Evolutionary conservation across 768 basidiomycete species (phyloP), one percentile per base, ranked within the genome.

Genomic region (Gymnopilus dilepis): DNA sequence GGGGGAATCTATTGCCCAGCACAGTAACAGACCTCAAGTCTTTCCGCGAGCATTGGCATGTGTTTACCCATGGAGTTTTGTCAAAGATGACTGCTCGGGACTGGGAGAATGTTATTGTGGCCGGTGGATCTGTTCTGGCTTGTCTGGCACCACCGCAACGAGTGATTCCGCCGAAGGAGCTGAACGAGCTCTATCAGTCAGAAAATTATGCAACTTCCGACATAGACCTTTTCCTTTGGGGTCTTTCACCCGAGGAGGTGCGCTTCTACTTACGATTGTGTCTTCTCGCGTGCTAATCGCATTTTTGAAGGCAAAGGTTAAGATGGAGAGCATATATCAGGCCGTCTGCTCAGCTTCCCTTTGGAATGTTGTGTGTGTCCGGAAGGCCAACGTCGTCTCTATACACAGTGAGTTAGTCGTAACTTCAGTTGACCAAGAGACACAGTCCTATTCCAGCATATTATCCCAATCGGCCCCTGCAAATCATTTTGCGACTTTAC

Each of bases 301-400:
- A 53, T 53, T 6, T 31, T 33, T 17, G 38, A 58, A 61, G 82
- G 87, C 86, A 1, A 86, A 88, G 65, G 78, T 71, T 55, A 87
- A 87, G 77, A 86, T 86, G 61, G 72, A 78, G 51, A 62, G 72
- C 30, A 87, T 88, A 31, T 88, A 85, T 65, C 83, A 87, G 65
- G 86, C 86, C 6, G 84, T 89, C 24, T 76, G 86, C 19, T 85
- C 87, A 67, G 84, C 85, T 6, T 81, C 88, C 42, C 86, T 86
- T 33, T 88, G 86, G 86, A 86, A 87, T 69, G 84, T 86, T 15
- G 87, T 86, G 19, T 87, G 86, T 50, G 82, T 88, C 59, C 81
- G 86, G 42, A 86, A 85, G 58, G 87, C 85, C 71, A 85, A 89
- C 64, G 85, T 86, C 0, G 76, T 87, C 41, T 87, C 87, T 11